Conservation (phyloP, 495 filamentous ascomycete genomes). For the Hamigera avellanea region DNA sequence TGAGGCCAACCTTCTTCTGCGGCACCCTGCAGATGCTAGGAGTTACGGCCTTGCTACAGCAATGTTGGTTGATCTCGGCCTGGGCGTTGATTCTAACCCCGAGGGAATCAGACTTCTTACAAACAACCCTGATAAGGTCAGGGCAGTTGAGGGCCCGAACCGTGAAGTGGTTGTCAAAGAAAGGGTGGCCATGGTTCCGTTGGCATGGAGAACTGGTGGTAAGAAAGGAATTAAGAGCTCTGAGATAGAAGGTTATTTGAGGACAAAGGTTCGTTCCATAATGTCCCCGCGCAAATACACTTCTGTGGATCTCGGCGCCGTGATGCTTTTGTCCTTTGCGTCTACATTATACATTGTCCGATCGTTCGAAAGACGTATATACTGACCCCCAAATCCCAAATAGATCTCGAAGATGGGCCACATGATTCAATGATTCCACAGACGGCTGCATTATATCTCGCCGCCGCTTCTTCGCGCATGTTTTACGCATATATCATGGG, state of each 20-base stretch:
- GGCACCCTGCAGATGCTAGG: constrained; percentile 89
- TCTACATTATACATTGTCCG: too few species aligned
- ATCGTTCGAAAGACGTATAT: constrained; percentile 1
- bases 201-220: constrained; percentile 77
- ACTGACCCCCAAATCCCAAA: constrained; percentile 6
- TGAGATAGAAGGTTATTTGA: constrained; percentile 87
- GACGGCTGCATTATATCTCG: background rate
- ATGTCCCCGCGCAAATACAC: background rate
- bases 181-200: constrained; percentile 88
- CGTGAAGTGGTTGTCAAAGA: constrained; percentile 81
- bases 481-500: background rate
- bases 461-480: constrained; percentile 1
- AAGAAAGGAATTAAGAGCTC: constrained; percentile 71
- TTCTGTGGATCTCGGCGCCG: too few species aligned
- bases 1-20: constrained; percentile 81
- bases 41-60: constrained; percentile 92
- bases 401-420: constrained; percentile 64
- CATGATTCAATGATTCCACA: constrained; percentile 39
- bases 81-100: constrained; percentile 44
- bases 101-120: constrained; percentile 74
- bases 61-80: constrained; percentile 77
- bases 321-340: constrained; percentile 1
- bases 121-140: constrained; percentile 97
- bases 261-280: constrained; percentile 63
- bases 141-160: constrained; percentile 84